phyloP scores from a whole-genome alignment of 2,329 filamentous ascomycete genomes.

The Claviceps pusilla region DNA sequence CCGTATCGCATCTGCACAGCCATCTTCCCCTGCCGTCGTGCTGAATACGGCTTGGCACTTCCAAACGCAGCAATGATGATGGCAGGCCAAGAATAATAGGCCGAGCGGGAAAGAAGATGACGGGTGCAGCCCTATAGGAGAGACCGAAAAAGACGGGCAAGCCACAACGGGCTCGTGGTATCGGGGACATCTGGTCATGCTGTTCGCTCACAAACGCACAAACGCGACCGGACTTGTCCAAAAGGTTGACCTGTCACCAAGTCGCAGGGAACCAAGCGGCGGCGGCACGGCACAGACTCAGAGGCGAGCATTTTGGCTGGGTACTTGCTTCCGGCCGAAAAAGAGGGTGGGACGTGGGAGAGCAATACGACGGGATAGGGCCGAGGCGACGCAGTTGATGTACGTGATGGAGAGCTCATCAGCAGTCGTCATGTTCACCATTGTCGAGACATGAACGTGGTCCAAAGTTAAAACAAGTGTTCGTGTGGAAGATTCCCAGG shows the following conservation, averaged over 20 bases:
- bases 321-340: not conserved
- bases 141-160: not conserved
- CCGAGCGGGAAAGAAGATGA: not conserved
- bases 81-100: not conserved
- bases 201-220: not conserved
- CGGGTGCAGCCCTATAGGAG: not conserved
- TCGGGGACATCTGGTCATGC: not conserved
- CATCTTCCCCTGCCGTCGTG: not conserved
- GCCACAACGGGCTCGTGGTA: not conserved
- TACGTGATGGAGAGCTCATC: not conserved
- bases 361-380: not conserved
- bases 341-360: not conserved
- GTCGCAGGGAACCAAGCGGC: not conserved
- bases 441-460: not conserved
- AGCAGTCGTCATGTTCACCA: no score
- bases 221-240: slow-evolving; percentile 2
- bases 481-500: no score
- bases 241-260: not conserved
- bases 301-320: not conserved
- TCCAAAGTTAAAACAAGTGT: not conserved
- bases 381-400: not conserved
- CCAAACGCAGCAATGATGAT: not conserved
- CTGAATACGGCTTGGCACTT: not conserved
- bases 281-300: not conserved
- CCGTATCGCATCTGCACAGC: not conserved